Base-by-base conservation (phyloP, 1,284 basidiomycete genomes). In the Cryptococcus jaspeensis region DNA sequence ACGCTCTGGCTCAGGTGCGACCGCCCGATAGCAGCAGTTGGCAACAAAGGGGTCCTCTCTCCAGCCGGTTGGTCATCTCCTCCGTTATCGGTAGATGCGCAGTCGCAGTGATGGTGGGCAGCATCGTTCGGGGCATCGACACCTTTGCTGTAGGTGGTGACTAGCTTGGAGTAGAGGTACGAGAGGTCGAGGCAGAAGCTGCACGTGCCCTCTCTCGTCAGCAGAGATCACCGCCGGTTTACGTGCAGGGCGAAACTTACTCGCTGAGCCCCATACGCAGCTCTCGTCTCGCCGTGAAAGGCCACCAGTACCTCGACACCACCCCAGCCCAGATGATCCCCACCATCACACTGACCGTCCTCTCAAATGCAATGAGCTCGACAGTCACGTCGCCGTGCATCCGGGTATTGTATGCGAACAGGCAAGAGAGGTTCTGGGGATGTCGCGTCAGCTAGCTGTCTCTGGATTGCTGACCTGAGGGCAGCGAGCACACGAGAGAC, bases 261-360 rank as follows among this genome's bases (percentile, higher is more conserved):
- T 97, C 92, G 77, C 90, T 88, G 3, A 97, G 81, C 0, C 85
- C 88, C 59, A 86, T 85, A 40, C 88, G 85, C 2, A 99, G 80
- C 76, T 97, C 93, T 35, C 89, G 81, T 52, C 94, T 81, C 0
- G 94, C 94, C 70, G 96, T 94, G 22, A 90, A 85, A 1, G 95
- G 94, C 93, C 94, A 98, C 86, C 93, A 92, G 62, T 89, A 87
- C 46, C 90, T 82, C 7, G 90, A 93, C 12, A 97, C 85, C 28
- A 96, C 76, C 2, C 87, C 84, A 0, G 92, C 93, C 88, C 90
- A 98, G 0, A 94, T 73, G 0, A 95, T 91, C 15, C 94, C 94
- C 6, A 85, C 82, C 0, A 84, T 87, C n/a, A 99, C 94, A 22
- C 92, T 84, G 3, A 87, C 70, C 0, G 87, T 87, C 52, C 94